phyloP scores from a whole-genome alignment of 2,329 filamentous ascomycete genomes.

The Periconia macrospinosa region DNA sequence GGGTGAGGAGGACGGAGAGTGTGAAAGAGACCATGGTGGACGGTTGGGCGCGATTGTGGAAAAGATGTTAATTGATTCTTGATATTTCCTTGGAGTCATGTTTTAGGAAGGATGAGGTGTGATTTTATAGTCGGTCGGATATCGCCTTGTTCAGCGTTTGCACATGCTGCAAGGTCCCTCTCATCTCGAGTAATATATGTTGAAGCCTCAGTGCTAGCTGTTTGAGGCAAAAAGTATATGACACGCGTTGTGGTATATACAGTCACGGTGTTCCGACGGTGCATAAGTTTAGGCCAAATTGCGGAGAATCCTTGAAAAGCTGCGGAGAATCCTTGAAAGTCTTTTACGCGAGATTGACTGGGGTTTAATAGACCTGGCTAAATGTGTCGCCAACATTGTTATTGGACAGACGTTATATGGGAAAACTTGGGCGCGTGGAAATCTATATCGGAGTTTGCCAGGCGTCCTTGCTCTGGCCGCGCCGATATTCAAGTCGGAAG shows the following conservation, averaged over 20 bases:
- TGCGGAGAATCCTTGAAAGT: background rate
- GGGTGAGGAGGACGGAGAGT: constrained; percentile 14
- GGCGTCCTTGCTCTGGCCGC: background rate
- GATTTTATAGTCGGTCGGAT: background rate
- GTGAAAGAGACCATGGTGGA: constrained; percentile 25
- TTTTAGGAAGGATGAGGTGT: background rate
- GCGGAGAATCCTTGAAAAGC: background rate
- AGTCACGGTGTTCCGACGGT: background rate
- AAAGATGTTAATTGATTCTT: too few relatives aligned
- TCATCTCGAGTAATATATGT: too few relatives aligned
- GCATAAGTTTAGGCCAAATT: background rate
- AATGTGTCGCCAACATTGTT: background rate
- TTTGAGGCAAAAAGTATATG: too few relatives aligned
- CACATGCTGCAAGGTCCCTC: too few relatives aligned
- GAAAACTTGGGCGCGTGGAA: too few relatives aligned
- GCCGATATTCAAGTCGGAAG: background rate
- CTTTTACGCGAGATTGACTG: background rate
- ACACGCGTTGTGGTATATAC: too few relatives aligned
- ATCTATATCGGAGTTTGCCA: too few relatives aligned
- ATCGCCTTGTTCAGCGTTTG: too few relatives aligned
- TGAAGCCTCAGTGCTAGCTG: too few relatives aligned
- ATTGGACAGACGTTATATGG: too few relatives aligned
- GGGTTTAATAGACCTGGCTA: background rate
- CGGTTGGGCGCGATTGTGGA: background rate
- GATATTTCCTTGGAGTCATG: background rate